phyloP scores from a whole-genome alignment of 1,284 basidiomycete species.

The Takashimella koratensis region DNA sequence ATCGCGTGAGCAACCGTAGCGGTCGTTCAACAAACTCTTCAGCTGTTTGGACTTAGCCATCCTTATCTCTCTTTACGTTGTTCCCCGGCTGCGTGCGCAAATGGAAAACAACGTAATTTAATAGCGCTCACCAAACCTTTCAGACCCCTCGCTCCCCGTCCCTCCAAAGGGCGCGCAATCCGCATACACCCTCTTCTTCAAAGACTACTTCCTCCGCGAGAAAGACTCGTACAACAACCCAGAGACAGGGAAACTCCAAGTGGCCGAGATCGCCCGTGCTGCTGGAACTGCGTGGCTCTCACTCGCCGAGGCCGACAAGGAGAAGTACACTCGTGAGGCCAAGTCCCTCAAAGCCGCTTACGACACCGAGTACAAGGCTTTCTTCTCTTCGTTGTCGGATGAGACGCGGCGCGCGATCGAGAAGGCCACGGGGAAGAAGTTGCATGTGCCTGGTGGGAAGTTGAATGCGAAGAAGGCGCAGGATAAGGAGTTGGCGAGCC shows the following conservation, averaged over 20 bases:
- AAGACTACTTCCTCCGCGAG: conserved; percentile 5
- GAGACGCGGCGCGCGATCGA: conserved; percentile 23
- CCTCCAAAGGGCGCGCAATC: conserved; percentile 17
- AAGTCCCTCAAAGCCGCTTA: conserved; percentile 11
- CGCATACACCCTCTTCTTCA: conserved; percentile 30
- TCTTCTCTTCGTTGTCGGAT: conserved; percentile 20
- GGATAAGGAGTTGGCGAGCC: conserved; percentile 9
- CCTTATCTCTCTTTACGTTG: no score
- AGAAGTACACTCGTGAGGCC: conserved; percentile 8
- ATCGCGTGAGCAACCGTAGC: no score
- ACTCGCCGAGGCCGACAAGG: conserved; percentile 10
- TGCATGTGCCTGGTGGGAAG: conserved; percentile 26
- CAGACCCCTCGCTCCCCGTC: conserved; percentile 7
- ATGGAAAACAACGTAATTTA: no score
- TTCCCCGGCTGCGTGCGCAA: no score
- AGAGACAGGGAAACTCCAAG: conserved; percentile 17
- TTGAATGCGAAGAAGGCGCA: conserved; percentile 2
- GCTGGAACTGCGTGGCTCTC: conserved; percentile 22
- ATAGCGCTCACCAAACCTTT: no score
- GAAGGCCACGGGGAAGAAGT: conserved; percentile 22
- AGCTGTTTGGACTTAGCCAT: no score
- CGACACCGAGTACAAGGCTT: conserved; percentile 24
- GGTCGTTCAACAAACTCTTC: no score
- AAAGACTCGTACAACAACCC: conserved; percentile 3
- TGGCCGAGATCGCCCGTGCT: conserved; percentile 9